Base-by-base conservation (phyloP, 768 basidiomycete genomes). In the Asterophora parasitica region DNA sequence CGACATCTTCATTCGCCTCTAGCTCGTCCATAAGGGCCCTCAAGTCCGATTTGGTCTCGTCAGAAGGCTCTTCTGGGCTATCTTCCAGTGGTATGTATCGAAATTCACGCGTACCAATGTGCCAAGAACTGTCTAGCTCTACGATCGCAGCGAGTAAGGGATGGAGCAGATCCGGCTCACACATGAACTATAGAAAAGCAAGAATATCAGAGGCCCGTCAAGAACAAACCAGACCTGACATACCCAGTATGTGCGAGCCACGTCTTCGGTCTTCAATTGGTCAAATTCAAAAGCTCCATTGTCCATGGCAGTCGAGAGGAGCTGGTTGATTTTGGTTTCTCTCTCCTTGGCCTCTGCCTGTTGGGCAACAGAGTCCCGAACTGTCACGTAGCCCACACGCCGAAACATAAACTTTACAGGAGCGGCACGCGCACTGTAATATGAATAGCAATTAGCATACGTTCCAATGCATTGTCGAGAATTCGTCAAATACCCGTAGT, bases 381-480 rank as follows among this genome's bases (percentile, higher is more conserved):
- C 68, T 46, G 66, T 71, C 28, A 85, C 71, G 45, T 69, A 69
- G 13, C 82, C 84, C 58, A 71, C 67, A 23, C 77, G 71, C 48
- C 70, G 65, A 56, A 86, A 86, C 72, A 85, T 77, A 59, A 78
- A 86, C 52, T 75, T 77, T 19, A 85, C 83, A 0, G 83, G 76
- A 2, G 84, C 70, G 32, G 81, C 65, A 31, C 77, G 81, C 30
- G 79, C 81, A 35, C 84, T 85, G 54, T 10, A 30, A 32, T n/a
- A 30, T 10, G 49, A 37, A 36, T 49, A 44, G 37, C 4, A 16
- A 13, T 46, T 17, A 46, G 16, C 23, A 19, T 11, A 50, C 23
- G 20, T 28, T 17, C 23, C 23, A 23, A 26, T n/a, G 17, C 17
- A 31, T 15, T 11, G 23, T 30, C 19, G 26, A 16, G 27, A 23